A percentile compares a stretch with the other conserved stretches of the same genome.
Evolutionary conservation across 805 yeast species (phyloP).

Genomic region (Nakazawaea peltata): DNA sequence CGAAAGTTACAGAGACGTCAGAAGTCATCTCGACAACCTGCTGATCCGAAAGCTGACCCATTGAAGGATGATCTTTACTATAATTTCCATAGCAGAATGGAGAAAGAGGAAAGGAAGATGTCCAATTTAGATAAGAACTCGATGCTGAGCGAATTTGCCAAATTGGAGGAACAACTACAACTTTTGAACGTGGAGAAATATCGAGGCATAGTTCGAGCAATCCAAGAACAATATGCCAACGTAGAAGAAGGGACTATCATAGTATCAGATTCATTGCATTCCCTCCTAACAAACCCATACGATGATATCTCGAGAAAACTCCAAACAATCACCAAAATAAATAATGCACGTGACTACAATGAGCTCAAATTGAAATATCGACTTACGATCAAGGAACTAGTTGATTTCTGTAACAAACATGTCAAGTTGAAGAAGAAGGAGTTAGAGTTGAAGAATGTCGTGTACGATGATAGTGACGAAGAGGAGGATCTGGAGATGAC

Average conservation of each 20-base stretch:
- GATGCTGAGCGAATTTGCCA: conserved; percentile 49
- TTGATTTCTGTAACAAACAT: conserved; percentile 27
- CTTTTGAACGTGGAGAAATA: conserved; percentile 19
- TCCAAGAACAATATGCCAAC: background rate
- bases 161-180: conserved; percentile 35
- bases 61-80: conserved; percentile 36
- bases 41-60: conserved; percentile 26
- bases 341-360: conserved; percentile 33
- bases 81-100: conserved; percentile 50
- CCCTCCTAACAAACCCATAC: conserved; percentile 7
- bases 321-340: conserved; percentile 39
- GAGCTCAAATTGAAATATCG: conserved; percentile 46
- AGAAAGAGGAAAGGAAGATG: conserved; percentile 57
- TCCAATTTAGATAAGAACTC: conserved; percentile 43
- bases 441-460: conserved; percentile 18
- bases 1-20: background rate
- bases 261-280: background rate
- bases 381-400: conserved; percentile 42
- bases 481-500: conserved; percentile 22
- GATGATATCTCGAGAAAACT: conserved; percentile 39
- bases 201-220: conserved; percentile 11
- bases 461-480: conserved; percentile 11
- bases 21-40: too few relatives aligned
- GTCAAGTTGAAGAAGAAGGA: conserved; percentile 29
- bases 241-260: too few relatives aligned